Evolutionary conservation across 2,329 filamentous ascomycete species (phyloP).

Genomic region (Monosporascus sp.): DNA sequence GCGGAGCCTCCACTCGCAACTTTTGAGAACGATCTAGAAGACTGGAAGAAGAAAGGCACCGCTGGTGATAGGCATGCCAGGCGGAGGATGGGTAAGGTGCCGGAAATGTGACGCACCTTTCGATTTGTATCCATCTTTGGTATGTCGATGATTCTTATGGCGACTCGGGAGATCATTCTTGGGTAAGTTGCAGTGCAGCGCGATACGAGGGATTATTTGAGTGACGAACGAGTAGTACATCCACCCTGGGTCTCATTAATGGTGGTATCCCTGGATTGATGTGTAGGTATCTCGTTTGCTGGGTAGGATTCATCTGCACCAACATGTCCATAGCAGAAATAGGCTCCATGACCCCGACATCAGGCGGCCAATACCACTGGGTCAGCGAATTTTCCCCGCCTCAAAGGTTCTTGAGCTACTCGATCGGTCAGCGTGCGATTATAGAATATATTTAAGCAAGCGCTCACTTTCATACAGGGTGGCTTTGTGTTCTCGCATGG

Average conservation of each 20-base stretch:
- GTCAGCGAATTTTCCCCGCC: conserved; percentile 49
- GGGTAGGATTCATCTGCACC: conserved; percentile 33
- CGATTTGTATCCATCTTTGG: conserved; percentile 5
- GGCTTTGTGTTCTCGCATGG: conserved; percentile 43
- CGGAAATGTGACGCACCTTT: conserved; percentile 31
- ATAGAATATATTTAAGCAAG: too few species aligned
- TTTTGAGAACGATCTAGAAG: too few species aligned
- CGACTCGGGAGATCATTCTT: conserved; percentile 1
- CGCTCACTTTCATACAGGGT: conserved; percentile 23
- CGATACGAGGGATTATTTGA: too few species aligned
- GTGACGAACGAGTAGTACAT: conserved; percentile 2
- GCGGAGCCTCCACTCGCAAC: too few species aligned
- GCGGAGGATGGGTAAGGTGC: conserved; percentile 44
- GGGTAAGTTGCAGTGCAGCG: too few species aligned
- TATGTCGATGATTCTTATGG: not conserved
- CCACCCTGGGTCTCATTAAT: conserved; percentile 27
- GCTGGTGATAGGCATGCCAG: conserved; percentile 19
- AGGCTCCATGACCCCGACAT: conserved; percentile 35
- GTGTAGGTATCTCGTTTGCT: conserved; percentile 37
- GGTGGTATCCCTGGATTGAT: conserved; percentile 43
- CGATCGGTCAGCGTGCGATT: conserved; percentile 15
- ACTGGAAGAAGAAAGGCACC: too few species aligned
- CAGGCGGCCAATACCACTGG: conserved; percentile 35
- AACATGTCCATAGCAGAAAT: conserved; percentile 44
- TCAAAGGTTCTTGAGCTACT: conserved; percentile 51